These are phyloP conservation scores for Suhomyces ambrosiae DNA, from an alignment of 1,139 yeast genomes.

Conservation along the genomic window DNA sequence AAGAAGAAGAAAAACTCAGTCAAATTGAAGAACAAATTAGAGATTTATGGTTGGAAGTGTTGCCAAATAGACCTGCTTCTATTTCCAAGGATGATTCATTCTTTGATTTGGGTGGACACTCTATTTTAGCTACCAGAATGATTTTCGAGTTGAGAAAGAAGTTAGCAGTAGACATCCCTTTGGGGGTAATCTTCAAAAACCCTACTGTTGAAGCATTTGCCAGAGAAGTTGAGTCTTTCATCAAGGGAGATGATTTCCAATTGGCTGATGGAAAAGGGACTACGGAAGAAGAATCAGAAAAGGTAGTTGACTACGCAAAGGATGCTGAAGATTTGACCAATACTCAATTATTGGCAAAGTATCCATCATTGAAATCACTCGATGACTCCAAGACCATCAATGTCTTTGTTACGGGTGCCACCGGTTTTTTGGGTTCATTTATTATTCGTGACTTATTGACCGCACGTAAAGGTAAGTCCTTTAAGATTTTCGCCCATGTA, in stretches of 20 bases:
- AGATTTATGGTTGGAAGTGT: slow-evolving; percentile 81
- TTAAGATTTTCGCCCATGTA: slow-evolving; percentile 82
- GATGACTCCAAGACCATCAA: slow-evolving; percentile 47
- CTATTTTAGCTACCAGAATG: slow-evolving; percentile 95
- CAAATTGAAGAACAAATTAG: slow-evolving; percentile 68
- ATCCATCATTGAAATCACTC: slow-evolving; percentile 32
- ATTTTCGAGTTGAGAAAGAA: slow-evolving; percentile 85
- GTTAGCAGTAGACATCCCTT: slow-evolving; percentile 77
- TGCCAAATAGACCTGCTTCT: slow-evolving; percentile 83
- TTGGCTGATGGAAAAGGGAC: slow-evolving; percentile 39
- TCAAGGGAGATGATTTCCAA: slow-evolving; percentile 48
- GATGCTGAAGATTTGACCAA: slow-evolving; percentile 69
- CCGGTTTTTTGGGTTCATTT: slow-evolving; percentile 95
- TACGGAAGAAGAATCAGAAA: slow-evolving; percentile 20
- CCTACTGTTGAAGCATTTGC: slow-evolving; percentile 87
- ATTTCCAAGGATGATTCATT: slow-evolving; percentile 82
- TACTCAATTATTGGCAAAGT: slow-evolving; percentile 44
- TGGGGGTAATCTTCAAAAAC: slow-evolving; percentile 84
- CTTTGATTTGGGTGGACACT: slow-evolving; percentile 97
- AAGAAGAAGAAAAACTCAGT: slow-evolving; percentile 53
- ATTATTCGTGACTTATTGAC: slow-evolving; percentile 74
- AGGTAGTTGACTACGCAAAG: slow-evolving; percentile 58
- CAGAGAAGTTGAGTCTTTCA: slow-evolving; percentile 60
- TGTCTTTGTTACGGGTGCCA: slow-evolving; percentile 90
- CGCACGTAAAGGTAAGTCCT: slow-evolving; percentile 39